phyloP scores from a whole-genome alignment of 805 yeast genomes.

The Ogataea ramenticola region DNA sequence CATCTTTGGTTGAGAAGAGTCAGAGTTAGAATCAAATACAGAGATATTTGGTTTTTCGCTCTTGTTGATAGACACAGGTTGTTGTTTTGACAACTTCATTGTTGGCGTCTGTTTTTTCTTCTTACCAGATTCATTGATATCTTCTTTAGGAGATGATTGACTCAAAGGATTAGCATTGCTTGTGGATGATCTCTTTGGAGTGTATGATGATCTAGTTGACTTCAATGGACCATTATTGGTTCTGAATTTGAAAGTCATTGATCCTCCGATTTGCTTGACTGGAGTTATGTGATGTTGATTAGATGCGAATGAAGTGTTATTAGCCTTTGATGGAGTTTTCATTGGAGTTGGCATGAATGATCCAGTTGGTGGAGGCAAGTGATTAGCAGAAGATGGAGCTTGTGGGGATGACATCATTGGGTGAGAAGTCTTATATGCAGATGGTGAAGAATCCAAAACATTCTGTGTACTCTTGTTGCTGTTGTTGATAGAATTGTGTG shows the following conservation, averaged over 20 bases:
- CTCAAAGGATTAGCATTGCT: too few species aligned
- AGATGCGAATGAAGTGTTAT: neutral
- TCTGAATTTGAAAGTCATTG: slow-evolving; percentile 31
- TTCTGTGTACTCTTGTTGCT: slow-evolving; percentile 1
- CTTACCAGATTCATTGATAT: neutral
- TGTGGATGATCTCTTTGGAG: slow-evolving; percentile 1
- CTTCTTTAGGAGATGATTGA: too few species aligned
- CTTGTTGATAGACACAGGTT: neutral
- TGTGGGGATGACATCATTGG: neutral
- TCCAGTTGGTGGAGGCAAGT: slow-evolving; percentile 14
- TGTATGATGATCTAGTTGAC: slow-evolving; percentile 22
- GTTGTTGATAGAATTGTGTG: slow-evolving; percentile 4
- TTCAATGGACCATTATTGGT: slow-evolving; percentile 11
- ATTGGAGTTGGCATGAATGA: slow-evolving; percentile 15
- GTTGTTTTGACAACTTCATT: slow-evolving; percentile 14
- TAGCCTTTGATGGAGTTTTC: slow-evolving; percentile 9
- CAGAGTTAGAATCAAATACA: slow-evolving; percentile 1
- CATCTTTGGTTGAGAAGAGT: neutral
- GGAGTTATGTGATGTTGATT: neutral
- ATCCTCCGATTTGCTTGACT: slow-evolving; percentile 11
- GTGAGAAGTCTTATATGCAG: neutral
- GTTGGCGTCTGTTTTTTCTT: slow-evolving; percentile 23
- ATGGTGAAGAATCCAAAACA: neutral
- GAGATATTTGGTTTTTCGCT: slow-evolving; percentile 2
- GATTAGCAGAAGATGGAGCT: neutral